Percentiles rank a stretch among this genome's conserved stretches.
Evolutionary conservation across 2,329 filamentous ascomycete genomes (phyloP).

Genomic region (Fusarium equiseti): DNA sequence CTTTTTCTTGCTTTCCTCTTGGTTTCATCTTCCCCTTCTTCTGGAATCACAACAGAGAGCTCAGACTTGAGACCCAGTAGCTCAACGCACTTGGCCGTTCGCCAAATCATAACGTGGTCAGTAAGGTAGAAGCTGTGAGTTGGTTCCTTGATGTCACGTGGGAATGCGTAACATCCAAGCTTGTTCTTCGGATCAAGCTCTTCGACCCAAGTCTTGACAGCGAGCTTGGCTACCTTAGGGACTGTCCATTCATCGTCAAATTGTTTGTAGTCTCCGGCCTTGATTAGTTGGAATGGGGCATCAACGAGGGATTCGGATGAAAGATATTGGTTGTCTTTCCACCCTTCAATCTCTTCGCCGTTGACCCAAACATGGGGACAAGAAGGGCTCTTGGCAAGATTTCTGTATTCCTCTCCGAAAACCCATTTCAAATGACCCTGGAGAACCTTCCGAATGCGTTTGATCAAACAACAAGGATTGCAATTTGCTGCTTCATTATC

Average conservation of each 20-base stretch:
- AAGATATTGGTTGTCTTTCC: rapidly evolving
- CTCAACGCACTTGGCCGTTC: neutral
- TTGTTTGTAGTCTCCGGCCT: neutral
- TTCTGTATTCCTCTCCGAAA: rapidly evolving
- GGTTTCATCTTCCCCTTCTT: no score
- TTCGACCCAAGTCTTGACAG: neutral
- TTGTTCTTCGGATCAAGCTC: neutral
- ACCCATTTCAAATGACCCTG: neutral
- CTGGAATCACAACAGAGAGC: rapidly evolving
- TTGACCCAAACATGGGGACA: neutral
- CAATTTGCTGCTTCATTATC: rapidly evolving
- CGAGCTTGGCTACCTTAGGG: neutral
- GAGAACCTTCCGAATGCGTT: neutral
- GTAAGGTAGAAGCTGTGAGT: neutral
- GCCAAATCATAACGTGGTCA: neutral
- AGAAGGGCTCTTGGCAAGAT: rapidly evolving
- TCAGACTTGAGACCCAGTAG: neutral
- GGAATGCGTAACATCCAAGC: neutral
- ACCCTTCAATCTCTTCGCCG: rapidly evolving
- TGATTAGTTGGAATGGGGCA: neutral
- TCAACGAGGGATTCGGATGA: neutral
- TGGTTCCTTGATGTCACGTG: neutral
- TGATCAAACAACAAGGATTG: rapidly evolving
- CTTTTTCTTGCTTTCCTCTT: neutral
- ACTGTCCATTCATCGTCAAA: neutral